Base-by-base conservation (phyloP, 208 protist species). In the Wallacemonas sp. region DNA sequence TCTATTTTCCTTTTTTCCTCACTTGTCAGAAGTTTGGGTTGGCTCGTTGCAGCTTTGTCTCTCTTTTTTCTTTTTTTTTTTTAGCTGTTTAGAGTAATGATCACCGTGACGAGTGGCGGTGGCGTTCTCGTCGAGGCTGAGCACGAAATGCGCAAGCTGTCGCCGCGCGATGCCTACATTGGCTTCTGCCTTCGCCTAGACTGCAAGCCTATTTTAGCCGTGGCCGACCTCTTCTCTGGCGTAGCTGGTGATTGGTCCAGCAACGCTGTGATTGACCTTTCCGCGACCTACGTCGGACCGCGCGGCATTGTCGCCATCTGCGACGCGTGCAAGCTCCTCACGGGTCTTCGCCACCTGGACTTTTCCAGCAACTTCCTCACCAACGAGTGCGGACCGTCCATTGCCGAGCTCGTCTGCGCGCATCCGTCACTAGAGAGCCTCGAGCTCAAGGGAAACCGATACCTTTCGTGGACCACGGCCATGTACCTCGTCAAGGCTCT, bases 401-500 rank as follows among this genome's bases (percentile, higher is more conserved):
- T 95, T 0, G 77, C 79, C 31, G 72, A 81, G 33, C 86, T 91
- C 76, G 78, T 87, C 10, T 26, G 78, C 28, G 48, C 63, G 32
- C 89, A 95, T 61, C 84, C 84, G 1, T 26, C 63, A 2, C 72
- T 95, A 11, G 74, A 80, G 62, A 61, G 57, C 23, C 61, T 95
- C 23, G 84, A 93, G 39, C 70, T 93, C 18, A 79, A 79, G 12
- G 31, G 52, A 16, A 95, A 95, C 65, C 65, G 76, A 42, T 77
- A 67, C 59, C 78, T 95, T 14, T 92, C 89, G 22, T 95, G 89
- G 87, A 91, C 69, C 1, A 86, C 84, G 10, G 89, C 82, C 31
- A 92, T 89, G 76, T 92, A 80, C 61, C 38, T 95, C 12, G 64
- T 69, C 11, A 76, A 89, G 67, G 33, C 87, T 23, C 71, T 83